A percentile compares a stretch with the other conserved stretches of the same genome.
These are phyloP conservation scores for Leccinum incarnatum DNA, from an alignment of 768 basidiomycete genomes.

Conservation along the genomic window DNA sequence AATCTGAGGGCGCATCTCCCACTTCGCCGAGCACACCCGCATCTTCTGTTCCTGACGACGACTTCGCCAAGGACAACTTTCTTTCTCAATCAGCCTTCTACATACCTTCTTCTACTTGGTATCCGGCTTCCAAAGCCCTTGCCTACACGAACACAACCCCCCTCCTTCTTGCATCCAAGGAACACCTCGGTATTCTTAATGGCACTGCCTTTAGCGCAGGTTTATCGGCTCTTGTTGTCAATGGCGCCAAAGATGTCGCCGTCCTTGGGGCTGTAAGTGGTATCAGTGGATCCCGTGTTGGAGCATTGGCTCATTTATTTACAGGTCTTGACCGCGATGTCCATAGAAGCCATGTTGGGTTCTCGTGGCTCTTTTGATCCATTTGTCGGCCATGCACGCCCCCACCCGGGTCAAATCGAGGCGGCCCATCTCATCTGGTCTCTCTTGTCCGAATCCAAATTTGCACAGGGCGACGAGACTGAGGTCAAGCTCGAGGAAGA, in stretches of 20 bases:
- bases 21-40: constrained; percentile 40
- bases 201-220: constrained; percentile 85
- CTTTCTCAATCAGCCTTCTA: background rate
- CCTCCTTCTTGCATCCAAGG: constrained; percentile 67
- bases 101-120: constrained; percentile 5
- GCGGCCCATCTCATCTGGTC: constrained; percentile 65
- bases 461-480: constrained; percentile 67
- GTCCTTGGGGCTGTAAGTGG: constrained; percentile 45
- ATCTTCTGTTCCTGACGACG: constrained; percentile 26
- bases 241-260: constrained; percentile 66
- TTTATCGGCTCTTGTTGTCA: constrained; percentile 69
- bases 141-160: constrained; percentile 59
- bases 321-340: constrained; percentile 78
- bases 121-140: constrained; percentile 47
- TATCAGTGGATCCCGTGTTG: background rate
- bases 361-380: constrained; percentile 69
- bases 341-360: constrained; percentile 78
- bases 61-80: constrained; percentile 9
- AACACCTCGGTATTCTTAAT: constrained; percentile 79
- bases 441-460: constrained; percentile 64
- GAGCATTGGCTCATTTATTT: background rate
- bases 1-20: constrained; percentile 43
- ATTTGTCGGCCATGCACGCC: constrained; percentile 74
- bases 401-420: constrained; percentile 86
- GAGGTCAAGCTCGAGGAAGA: constrained; percentile 75